Conservation (phyloP, 1,284 basidiomycete genomes). For the Malassezia furfur region DNA sequence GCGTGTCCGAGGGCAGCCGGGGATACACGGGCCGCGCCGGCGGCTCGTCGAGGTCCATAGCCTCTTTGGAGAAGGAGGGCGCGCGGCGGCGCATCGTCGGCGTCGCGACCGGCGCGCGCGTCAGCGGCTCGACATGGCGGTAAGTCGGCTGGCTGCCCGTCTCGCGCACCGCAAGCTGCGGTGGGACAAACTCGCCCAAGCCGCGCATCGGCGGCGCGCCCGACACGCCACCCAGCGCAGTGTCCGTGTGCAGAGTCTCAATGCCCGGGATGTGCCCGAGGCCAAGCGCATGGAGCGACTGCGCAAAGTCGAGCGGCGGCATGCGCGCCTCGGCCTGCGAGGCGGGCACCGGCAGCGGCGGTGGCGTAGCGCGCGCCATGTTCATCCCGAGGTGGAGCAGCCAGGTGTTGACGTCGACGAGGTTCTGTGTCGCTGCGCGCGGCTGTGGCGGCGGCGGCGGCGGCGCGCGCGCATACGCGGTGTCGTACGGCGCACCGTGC, state of each 20-base stretch:
- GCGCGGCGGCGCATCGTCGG: not conserved
- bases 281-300: constrained; percentile 27
- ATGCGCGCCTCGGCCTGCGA: not conserved
- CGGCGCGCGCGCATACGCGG: not conserved
- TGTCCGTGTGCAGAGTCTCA: constrained; percentile 20
- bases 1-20: not conserved
- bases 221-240: not conserved
- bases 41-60: not conserved
- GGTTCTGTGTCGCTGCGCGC: not conserved
- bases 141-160: constrained; percentile 16
- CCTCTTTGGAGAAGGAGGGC: not conserved
- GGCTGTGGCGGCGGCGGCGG: not conserved
- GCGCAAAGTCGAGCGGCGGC: constrained; percentile 11
- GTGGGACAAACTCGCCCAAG: not conserved
- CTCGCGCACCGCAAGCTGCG: not conserved
- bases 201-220: not conserved
- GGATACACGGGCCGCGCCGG: not conserved
- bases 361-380: constrained; percentile 13
- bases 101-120: constrained; percentile 28
- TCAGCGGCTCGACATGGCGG: constrained; percentile 40
- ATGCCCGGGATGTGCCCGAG: constrained; percentile 38
- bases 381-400: constrained; percentile 45
- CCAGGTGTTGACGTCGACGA: constrained; percentile 46
- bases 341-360: no score
- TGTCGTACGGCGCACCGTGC: not conserved